A percentile compares a stretch with the other conserved stretches of the same genome.
phyloP scores from a whole-genome alignment of 345 rosid genomes.

The Sisymbrium altissimum region DNA sequence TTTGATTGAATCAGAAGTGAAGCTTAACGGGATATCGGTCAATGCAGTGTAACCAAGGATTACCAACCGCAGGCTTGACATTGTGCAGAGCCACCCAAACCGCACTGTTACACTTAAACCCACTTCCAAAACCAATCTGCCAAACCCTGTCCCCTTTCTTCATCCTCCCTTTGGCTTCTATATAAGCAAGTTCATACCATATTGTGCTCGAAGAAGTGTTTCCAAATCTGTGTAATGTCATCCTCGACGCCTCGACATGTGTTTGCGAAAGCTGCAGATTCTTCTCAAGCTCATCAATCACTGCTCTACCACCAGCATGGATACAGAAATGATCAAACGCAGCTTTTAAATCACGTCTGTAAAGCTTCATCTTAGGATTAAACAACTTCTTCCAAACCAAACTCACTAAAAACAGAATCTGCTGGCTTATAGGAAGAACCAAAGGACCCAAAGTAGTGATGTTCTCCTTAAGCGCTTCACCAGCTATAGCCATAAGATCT shows the following conservation, averaged over 20 bases:
- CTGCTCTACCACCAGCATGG: conserved; percentile 57
- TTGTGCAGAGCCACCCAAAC: conserved; percentile 65
- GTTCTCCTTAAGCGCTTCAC: conserved; percentile 76
- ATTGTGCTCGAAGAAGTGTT: conserved; percentile 70
- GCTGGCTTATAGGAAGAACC: conserved; percentile 88
- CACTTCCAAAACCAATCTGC: conserved; percentile 50
- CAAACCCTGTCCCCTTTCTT: conserved; percentile 75
- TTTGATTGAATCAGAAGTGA: conserved; percentile 26
- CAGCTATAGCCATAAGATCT: conserved; percentile 90
- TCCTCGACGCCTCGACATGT: conserved; percentile 80
- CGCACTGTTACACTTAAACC: conserved; percentile 83
- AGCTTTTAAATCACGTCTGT: conserved; percentile 88
- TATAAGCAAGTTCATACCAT: conserved; percentile 90
- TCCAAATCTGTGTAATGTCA: conserved; percentile 55
- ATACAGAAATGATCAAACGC: conserved; percentile 64
- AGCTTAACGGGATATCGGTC: conserved; percentile 69
- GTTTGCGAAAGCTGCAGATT: conserved; percentile 67
- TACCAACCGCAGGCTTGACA: conserved; percentile 50
- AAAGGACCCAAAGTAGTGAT: conserved; percentile 88
- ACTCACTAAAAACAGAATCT: conserved; percentile 70
- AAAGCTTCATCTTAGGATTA: conserved; percentile 65
- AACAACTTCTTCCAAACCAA: conserved; percentile 60
- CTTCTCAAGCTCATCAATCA: conserved; percentile 96
- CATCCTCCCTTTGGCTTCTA: conserved; percentile 77
- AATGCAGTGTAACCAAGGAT: conserved; percentile 76